Evolutionary conservation across 1,139 yeast genomes (phyloP).

Genomic region (Suhomyces ambrosiae): DNA sequence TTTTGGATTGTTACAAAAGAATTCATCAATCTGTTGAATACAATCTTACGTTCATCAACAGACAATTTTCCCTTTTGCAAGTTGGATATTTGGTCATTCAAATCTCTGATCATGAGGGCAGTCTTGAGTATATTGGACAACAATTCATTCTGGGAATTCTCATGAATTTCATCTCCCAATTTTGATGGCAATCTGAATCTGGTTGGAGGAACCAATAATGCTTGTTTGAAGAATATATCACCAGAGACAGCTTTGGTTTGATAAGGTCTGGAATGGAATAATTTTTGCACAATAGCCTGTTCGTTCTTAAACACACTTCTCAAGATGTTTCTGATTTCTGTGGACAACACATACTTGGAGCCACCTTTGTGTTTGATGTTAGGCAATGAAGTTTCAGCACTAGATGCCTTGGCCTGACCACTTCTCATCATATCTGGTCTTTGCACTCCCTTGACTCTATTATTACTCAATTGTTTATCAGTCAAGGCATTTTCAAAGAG

Average conservation of each 20-base stretch:
- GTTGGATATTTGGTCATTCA: slow-evolving; percentile 74
- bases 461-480: slow-evolving; percentile 78
- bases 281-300: slow-evolving; percentile 56
- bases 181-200: slow-evolving; percentile 96
- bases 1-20: slow-evolving; percentile 92
- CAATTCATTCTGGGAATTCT: slow-evolving; percentile 89
- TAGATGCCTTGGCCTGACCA: slow-evolving; percentile 14
- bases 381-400: slow-evolving; percentile 29
- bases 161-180: slow-evolving; percentile 94
- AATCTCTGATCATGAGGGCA: slow-evolving; percentile 78
- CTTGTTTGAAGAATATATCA: slow-evolving; percentile 89
- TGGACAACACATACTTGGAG: slow-evolving; percentile 81
- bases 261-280: slow-evolving; percentile 79
- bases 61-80: slow-evolving; percentile 67
- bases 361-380: slow-evolving; percentile 62
- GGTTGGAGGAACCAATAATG: slow-evolving; percentile 92
- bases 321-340: slow-evolving; percentile 81
- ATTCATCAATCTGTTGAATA: slow-evolving; percentile 90
- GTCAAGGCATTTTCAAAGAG: slow-evolving; percentile 84
- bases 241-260: slow-evolving; percentile 56
- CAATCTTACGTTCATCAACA: slow-evolving; percentile 63
- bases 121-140: slow-evolving; percentile 79
- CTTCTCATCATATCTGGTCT: slow-evolving; percentile 70
- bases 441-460: slow-evolving; percentile 75
- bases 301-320: slow-evolving; percentile 76